A percentile compares a stretch with the other conserved stretches of the same genome.
These are phyloP conservation scores for Cystobasidiopsis lactophilus DNA, from an alignment of 768 basidiomycete genomes.

Conservation along the genomic window DNA sequence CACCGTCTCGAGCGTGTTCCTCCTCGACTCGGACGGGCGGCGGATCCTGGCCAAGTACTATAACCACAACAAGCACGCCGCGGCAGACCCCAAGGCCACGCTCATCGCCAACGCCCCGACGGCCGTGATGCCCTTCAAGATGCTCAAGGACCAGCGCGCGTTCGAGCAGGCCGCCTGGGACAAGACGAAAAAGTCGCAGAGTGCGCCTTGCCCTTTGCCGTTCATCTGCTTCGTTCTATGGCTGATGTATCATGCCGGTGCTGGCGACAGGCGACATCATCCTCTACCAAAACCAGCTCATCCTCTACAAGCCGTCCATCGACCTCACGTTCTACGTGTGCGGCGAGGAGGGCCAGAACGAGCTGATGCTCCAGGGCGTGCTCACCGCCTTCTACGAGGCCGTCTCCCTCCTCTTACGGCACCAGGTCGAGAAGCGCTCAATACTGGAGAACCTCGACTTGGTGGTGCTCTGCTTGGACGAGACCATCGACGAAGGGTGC, in stretches of 20 bases:
- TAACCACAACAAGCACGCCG: conserved; percentile 36
- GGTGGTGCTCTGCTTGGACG: conserved; percentile 76
- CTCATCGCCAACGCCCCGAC: conserved; percentile 16
- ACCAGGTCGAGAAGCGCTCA: conserved; percentile 81
- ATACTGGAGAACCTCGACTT: conserved; percentile 86
- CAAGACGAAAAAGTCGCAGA: conserved; percentile 83
- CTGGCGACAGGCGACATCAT: conserved; percentile 60
- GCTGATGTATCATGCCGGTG: not conserved
- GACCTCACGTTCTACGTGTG: conserved; percentile 91
- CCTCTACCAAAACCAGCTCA: conserved; percentile 69
- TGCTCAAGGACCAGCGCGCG: conserved; percentile 73
- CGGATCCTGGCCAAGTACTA: conserved; percentile 95
- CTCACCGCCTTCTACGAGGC: conserved; percentile 70
- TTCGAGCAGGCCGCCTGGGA: conserved; percentile 91
- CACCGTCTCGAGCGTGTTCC: conserved; percentile 61
- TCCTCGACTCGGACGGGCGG: conserved; percentile 86
- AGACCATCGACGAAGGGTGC: conserved; percentile 95
- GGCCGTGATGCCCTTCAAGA: conserved; percentile 21
- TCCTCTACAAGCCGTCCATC: conserved; percentile 78
- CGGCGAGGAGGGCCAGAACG: conserved; percentile 70
- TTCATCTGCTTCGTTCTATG: not conserved
- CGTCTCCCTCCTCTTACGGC: conserved; percentile 58
- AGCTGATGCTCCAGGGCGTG: conserved; percentile 78
- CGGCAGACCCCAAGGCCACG: not conserved
- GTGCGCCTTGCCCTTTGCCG: conserved; percentile 31